Base-by-base conservation (phyloP, 306 rosid genomes). In the Inga oerstediana region DNA sequence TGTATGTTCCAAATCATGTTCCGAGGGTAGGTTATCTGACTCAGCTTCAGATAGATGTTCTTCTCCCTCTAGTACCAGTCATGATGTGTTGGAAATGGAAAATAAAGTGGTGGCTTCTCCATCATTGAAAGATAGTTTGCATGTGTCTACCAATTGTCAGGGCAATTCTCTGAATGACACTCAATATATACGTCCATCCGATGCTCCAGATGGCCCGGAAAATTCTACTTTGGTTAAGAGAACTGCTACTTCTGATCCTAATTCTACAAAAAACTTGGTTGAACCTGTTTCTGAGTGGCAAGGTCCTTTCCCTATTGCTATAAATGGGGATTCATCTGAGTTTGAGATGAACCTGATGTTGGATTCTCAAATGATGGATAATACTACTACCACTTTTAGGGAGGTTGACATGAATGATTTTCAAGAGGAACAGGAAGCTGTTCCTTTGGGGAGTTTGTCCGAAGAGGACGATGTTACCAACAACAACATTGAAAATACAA, bases 341-440 rank as follows among this genome's bases (percentile, higher is more conserved):
- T 51, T 58, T 78, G 89, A 72, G 84, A 73, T 16, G 45, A 70
- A 72, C 64, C 27, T 58, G 64, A 20, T 58, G 64, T 20, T 58
- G 64, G 64, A 58, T 58, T 58, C 64, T 34, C 82, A 81, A 22
- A 79, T 44, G 34, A 24, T 72, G 74, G 88, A 86, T 73, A 79
- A 65, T 78, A 39, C 41, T 37, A 32, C 76, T 46, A 19, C 64
- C 27, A 20, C 64, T 58, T 20, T 58, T n/a, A 58, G 80, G 84
- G 90, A 82, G 82, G 82, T 61, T 84, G 86, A 56, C 75, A 70
- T 67, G 49, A 84, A 84, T 83, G 77, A 76, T 80, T 48, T 87
- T 74, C 75, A 4, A 46, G 92, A 84, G 85, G 84, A 51, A 78
- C 80, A 54, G 85, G 88, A 87, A 87, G 85, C 85, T 74, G 74